Evolutionary conservation across 495 filamentous ascomycete genomes (phyloP).

Genomic region (Lophiotrema nucula): DNA sequence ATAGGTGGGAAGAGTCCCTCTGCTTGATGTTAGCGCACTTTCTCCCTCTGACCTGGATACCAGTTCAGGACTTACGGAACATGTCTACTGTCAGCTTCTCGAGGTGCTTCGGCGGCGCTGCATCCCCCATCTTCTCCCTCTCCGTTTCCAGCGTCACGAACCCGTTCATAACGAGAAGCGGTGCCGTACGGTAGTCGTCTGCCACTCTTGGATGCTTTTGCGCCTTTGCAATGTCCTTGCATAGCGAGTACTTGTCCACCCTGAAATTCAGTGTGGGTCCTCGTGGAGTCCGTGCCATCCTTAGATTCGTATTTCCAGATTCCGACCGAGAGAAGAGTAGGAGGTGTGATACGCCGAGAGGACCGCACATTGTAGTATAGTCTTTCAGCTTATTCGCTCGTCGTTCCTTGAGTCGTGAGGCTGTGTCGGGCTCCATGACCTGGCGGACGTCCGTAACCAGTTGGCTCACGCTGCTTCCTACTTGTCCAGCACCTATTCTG

Average conservation of each 20-base stretch:
- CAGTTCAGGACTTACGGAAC: no score
- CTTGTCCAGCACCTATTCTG: slow-evolving; percentile 88
- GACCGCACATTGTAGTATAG: slow-evolving; percentile 93
- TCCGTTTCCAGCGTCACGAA: slow-evolving; percentile 73
- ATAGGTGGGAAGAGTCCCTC: slow-evolving; percentile 95
- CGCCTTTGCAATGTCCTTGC: slow-evolving; percentile 80
- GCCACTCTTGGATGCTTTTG: slow-evolving; percentile 77
- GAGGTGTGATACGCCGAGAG: slow-evolving; percentile 89
- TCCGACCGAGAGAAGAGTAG: slow-evolving; percentile 89
- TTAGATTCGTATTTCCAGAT: slow-evolving; percentile 87
- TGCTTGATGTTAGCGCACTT: no score
- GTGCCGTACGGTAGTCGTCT: slow-evolving; percentile 79
- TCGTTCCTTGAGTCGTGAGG: slow-evolving; percentile 68
- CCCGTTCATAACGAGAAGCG: slow-evolving; percentile 97
- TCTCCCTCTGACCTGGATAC: no score
- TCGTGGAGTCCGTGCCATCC: slow-evolving; percentile 82
- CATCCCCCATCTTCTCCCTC: slow-evolving; percentile 14
- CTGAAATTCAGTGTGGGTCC: slow-evolving; percentile 92
- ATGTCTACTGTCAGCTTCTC: slow-evolving; percentile 90
- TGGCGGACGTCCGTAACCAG: slow-evolving; percentile 85
- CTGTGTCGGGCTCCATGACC: slow-evolving; percentile 96
- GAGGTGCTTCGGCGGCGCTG: slow-evolving; percentile 71
- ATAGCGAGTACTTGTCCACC: slow-evolving; percentile 94
- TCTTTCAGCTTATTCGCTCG: slow-evolving; percentile 86
- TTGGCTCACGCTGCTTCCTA: slow-evolving; percentile 87